Evolutionary conservation across 225 moss, liverwort and hornwort species (phyloP), one percentile per base, ranked within the genome.

Genomic region (Ulota crispa): DNA sequence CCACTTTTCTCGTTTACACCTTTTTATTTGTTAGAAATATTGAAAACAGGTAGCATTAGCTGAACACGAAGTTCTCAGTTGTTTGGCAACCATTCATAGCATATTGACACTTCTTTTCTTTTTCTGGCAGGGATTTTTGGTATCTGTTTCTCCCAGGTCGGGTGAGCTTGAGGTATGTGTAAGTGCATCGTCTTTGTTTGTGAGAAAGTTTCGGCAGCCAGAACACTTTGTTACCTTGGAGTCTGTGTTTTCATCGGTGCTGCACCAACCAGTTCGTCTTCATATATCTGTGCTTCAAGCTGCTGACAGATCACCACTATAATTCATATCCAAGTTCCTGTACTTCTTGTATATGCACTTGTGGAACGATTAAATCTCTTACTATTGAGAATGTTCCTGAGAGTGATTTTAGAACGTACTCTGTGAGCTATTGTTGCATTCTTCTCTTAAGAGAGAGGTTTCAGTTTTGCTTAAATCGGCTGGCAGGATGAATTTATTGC

Each of bases 171-270:
- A 84, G 76, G 89, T 94, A 31, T 88, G 80, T 75, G 85, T 94
- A 60, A 89, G 91, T 71, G 80, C 91, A 76, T 91, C 94, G 42
- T 86, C 89, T 52, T 80, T 94, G 10, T 94, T 92, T 74, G 89
- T 94, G 78, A 88, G 91, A 66, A 94, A 94, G 82, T 94, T 94
- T 73, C 89, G 87, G 87, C 94, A 92, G 71, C 91, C 88, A 23
- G 92, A 92, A 72, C 94, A 94, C 80, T 92, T 92, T 4, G 64
- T 86, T 78, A 90, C 92, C 59, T 83, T 94, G 87, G 92, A 94
- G 63, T 81, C 89, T 65, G 94, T 91, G 67, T 91, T 94, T 75
- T 55, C 85, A 76, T 78, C 79, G 52, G 92, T 94, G 24, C 84
- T 94, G 83, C 79, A 85, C 59, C 82, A 89, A 56, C 88, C 94